phyloP scores from a whole-genome alignment of 108 stramenopile genomes.

The Skeletonema costatum region DNA sequence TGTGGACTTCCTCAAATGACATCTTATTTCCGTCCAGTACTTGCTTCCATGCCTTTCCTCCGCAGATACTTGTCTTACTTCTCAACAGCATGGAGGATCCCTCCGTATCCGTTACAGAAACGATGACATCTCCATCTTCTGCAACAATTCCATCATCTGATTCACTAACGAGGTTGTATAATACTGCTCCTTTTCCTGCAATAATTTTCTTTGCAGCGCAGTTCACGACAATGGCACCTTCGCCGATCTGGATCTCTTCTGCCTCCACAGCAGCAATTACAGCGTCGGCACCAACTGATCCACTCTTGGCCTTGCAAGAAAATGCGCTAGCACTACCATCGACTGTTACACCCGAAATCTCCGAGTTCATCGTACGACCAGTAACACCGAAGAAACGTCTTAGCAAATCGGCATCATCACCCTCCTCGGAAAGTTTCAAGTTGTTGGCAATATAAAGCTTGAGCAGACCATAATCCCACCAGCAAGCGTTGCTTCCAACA shows the following conservation, averaged over 20 bases:
- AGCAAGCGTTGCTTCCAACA: constrained; percentile 94
- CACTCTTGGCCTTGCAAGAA: constrained; percentile 72
- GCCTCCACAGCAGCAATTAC: constrained; percentile 79
- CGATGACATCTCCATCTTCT: constrained; percentile 88
- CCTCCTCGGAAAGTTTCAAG: constrained; percentile 66
- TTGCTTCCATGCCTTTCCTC: constrained; percentile 90
- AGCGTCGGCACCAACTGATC: constrained; percentile 72
- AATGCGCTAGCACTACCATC: constrained; percentile 67
- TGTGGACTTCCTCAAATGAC: constrained; percentile 90
- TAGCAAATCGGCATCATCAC: constrained; percentile 77
- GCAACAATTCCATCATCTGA: constrained; percentile 81
- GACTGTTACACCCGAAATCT: constrained; percentile 47
- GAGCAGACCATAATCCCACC: constrained; percentile 99
- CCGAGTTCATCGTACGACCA: constrained; percentile 55
- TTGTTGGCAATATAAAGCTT: constrained; percentile 94
- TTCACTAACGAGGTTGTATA: constrained; percentile 95
- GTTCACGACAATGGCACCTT: constrained; percentile 94
- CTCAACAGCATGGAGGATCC: constrained; percentile 71
- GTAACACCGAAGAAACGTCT: constrained; percentile 85
- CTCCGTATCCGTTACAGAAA: constrained; percentile 81
- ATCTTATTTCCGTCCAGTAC: constrained; percentile 70
- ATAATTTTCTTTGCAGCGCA: constrained; percentile 93
- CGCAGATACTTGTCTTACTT: constrained; percentile 79
- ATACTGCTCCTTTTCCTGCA: constrained; percentile 86
- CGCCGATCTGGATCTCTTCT: constrained; percentile 79